Evolutionary conservation across 2,329 filamentous ascomycete genomes (phyloP).

Genomic region (Neofusicoccum cordaticola): DNA sequence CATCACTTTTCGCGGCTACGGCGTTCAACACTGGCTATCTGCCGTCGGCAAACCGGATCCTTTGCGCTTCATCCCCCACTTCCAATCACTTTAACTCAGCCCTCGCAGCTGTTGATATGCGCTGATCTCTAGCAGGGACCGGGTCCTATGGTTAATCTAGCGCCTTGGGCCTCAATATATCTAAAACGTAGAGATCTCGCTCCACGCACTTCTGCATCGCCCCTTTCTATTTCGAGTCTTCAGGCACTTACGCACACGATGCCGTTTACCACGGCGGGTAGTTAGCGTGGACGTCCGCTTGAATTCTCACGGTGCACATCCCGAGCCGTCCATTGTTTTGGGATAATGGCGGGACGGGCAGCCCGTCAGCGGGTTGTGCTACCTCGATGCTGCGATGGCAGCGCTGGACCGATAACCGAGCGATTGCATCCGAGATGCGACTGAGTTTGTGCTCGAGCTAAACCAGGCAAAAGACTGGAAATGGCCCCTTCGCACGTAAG

Average conservation of each 20-base stretch:
- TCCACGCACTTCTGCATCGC: background rate
- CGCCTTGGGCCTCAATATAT: background rate
- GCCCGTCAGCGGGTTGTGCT: background rate
- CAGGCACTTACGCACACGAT: background rate
- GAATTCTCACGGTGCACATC: background rate
- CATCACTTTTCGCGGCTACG: background rate
- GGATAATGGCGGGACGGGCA: background rate
- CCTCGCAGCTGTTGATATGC: background rate
- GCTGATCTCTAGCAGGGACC: constrained; percentile 1
- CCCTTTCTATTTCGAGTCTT: background rate
- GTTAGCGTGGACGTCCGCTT: background rate
- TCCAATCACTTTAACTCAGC: background rate
- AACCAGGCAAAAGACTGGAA: background rate
- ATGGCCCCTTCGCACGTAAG: background rate
- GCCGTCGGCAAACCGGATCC: background rate
- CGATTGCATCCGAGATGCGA: background rate
- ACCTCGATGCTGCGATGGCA: background rate
- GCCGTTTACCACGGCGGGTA: background rate
- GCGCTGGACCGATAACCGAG: background rate
- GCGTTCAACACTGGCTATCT: background rate
- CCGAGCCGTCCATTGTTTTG: background rate
- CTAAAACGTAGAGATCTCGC: background rate
- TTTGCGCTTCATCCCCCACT: background rate
- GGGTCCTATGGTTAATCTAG: background rate
- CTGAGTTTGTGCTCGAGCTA: background rate